phyloP scores from a whole-genome alignment of 2,329 filamentous ascomycete species.

The Ceratocystis huliohia region DNA sequence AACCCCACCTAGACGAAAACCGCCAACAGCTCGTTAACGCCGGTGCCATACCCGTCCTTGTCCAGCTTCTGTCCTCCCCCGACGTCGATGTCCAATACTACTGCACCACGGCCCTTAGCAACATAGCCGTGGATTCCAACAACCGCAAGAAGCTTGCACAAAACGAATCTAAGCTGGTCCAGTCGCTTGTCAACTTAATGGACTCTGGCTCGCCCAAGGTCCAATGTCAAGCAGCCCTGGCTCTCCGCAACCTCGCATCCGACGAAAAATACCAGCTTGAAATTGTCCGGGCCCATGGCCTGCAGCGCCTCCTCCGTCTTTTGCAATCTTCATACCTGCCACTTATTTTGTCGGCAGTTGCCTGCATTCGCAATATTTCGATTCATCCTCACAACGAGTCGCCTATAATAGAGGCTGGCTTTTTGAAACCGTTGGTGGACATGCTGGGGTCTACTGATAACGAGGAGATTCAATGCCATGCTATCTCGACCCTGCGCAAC shows the following conservation, averaged over 20 bases:
- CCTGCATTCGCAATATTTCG: slow-evolving; percentile 96
- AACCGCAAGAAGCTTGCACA: slow-evolving; percentile 86
- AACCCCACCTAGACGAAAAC: slow-evolving; percentile 62
- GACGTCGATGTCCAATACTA: slow-evolving; percentile 99
- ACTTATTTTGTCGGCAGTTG: slow-evolving; percentile 89
- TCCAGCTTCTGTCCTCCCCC: slow-evolving; percentile 80
- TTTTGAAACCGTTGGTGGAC: slow-evolving; percentile 85
- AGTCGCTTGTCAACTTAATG: slow-evolving; percentile 91
- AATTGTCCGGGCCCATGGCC: slow-evolving; percentile 79
- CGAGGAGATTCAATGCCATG: slow-evolving; percentile 97
- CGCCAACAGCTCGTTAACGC: slow-evolving; percentile 94
- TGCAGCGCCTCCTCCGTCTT: slow-evolving; percentile 73
- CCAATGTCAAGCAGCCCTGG: slow-evolving; percentile 90
- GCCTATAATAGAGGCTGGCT: slow-evolving; percentile 94
- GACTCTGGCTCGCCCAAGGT: slow-evolving; percentile 95
- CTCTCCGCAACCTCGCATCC: slow-evolving; percentile 85
- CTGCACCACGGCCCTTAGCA: slow-evolving; percentile 95
- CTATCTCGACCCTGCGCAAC: slow-evolving; percentile 91
- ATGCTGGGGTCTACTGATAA: slow-evolving; percentile 91
- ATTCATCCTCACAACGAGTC: slow-evolving; percentile 97
- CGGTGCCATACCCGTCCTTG: slow-evolving; percentile 92
- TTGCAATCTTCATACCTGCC: slow-evolving; percentile 92
- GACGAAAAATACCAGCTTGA: slow-evolving; percentile 98
- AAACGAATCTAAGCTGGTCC: slow-evolving; percentile 80
- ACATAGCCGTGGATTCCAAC: slow-evolving; percentile 86